phyloP scores from a whole-genome alignment of 2,329 filamentous ascomycete genomes.

The Apiospora arundinis region DNA sequence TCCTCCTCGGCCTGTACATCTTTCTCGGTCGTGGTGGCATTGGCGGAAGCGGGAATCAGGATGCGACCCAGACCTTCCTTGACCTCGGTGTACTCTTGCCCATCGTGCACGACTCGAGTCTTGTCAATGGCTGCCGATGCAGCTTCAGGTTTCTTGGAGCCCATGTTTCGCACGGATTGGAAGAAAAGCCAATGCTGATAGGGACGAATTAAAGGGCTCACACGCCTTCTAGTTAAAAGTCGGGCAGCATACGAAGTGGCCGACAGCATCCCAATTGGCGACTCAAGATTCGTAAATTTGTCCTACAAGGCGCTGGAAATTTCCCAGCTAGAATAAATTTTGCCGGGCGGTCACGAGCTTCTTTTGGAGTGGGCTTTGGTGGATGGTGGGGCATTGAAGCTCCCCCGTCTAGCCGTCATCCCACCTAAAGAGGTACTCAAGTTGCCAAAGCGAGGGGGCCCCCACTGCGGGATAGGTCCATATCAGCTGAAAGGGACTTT shows the following conservation, averaged over 20 bases:
- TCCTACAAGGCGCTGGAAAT: not conserved
- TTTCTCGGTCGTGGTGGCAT: constrained; percentile 43
- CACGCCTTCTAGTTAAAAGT: constrained; percentile 19
- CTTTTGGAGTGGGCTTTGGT: not conserved
- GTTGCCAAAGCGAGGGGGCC: not conserved
- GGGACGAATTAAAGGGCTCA: not conserved
- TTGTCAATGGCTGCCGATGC: constrained; percentile 37
- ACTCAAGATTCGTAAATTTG: not conserved
- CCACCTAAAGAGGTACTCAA: no score
- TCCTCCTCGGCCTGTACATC: constrained; percentile 56
- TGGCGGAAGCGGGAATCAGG: constrained; percentile 51
- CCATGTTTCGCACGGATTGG: constrained; percentile 34
- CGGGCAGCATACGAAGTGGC: constrained; percentile 22
- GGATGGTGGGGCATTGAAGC: not conserved
- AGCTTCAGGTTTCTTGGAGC: constrained; percentile 30
- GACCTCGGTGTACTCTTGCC: constrained; percentile 57
- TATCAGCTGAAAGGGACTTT: constrained; percentile 5
- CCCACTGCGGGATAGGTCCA: not conserved
- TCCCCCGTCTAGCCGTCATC: not conserved
- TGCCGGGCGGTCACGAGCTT: constrained; percentile 15
- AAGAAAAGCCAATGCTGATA: not conserved
- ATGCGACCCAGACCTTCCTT: constrained; percentile 65
- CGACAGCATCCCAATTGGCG: constrained; percentile 20
- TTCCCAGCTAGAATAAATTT: not conserved
- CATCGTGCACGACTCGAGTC: constrained; percentile 47